These are phyloP conservation scores for Dendryphion nanum DNA, from an alignment of 2,329 filamentous ascomycete species.

Conservation along the genomic window DNA sequence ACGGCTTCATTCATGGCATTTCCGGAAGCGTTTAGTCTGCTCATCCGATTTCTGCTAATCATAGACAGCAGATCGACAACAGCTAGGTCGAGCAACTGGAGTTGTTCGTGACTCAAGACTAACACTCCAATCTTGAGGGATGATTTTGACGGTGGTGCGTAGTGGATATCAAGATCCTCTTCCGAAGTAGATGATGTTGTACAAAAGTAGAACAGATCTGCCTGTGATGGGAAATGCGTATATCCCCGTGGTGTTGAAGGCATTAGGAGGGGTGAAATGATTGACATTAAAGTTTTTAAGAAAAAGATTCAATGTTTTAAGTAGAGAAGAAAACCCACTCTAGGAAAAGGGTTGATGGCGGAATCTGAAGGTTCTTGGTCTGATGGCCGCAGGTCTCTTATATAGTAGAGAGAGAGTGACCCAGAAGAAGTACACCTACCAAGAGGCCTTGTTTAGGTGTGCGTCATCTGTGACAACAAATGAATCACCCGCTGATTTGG, in stretches of 20 bases:
- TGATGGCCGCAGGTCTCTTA: too few relatives aligned
- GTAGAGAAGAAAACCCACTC: too few relatives aligned
- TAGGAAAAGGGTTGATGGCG: not conserved
- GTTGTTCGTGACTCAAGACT: conserved; percentile 24
- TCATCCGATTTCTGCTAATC: conserved; percentile 27
- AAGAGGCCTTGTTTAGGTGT: too few relatives aligned
- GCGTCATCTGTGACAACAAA: conserved; percentile 6
- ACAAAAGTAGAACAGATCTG: conserved; percentile 38
- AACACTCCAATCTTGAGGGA: conserved; percentile 35
- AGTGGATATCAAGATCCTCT: conserved; percentile 32
- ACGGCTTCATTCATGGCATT: conserved; percentile 28
- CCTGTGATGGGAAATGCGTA: conserved; percentile 32
- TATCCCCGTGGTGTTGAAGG: conserved; percentile 33
- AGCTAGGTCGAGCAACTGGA: conserved; percentile 34
- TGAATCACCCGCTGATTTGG: conserved; percentile 22
- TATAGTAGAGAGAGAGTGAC: too few relatives aligned
- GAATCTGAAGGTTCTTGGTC: not conserved
- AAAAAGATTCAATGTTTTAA: too few relatives aligned
- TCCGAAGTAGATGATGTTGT: conserved; percentile 34
- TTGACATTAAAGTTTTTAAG: too few relatives aligned
- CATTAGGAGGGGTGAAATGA: conserved; percentile 18
- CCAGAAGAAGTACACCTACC: too few relatives aligned
- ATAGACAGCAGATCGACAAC: conserved; percentile 33
- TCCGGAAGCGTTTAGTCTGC: conserved; percentile 20
- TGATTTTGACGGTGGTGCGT: conserved; percentile 33